These are phyloP conservation scores for Saraca asoca DNA, from an alignment of 331 rosid species.

Conservation along the genomic window DNA sequence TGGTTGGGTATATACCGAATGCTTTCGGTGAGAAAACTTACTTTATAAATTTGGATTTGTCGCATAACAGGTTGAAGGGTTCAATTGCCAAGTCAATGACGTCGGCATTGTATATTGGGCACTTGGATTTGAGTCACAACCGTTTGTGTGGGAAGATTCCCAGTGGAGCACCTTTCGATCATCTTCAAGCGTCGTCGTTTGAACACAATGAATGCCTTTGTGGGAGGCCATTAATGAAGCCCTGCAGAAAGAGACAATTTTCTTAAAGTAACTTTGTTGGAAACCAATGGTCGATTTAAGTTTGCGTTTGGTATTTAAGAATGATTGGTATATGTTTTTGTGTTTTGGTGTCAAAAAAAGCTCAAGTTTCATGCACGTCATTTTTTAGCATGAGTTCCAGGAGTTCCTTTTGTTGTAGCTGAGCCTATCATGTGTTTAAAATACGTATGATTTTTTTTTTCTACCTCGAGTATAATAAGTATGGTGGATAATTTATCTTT, in stretches of 20 bases:
- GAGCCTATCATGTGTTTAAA: no score
- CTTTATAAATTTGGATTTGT: slow-evolving; percentile 70
- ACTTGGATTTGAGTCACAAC: slow-evolving; percentile 78
- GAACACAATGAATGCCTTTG: slow-evolving; percentile 54
- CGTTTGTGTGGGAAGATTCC: slow-evolving; percentile 64
- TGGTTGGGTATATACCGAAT: slow-evolving; percentile 58
- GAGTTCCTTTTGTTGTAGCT: no score
- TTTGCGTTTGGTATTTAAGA: not conserved
- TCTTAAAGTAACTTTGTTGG: no score
- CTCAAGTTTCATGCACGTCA: no score
- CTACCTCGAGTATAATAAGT: no score
- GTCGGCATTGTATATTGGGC: slow-evolving; percentile 58
- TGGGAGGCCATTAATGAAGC: slow-evolving; percentile 58
- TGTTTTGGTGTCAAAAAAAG: no score
- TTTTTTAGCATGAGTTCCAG: no score
- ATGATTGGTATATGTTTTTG: no score
- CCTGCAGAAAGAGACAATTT: slow-evolving; percentile 21
- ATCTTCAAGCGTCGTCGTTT: slow-evolving; percentile 54
- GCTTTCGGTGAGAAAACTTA: slow-evolving; percentile 58
- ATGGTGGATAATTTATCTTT: no score
- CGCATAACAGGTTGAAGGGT: slow-evolving; percentile 60
- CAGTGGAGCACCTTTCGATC: slow-evolving; percentile 54
- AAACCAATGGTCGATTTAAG: not conserved
- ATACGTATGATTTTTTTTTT: no score
- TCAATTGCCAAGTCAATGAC: slow-evolving; percentile 52